A percentile compares a stretch with the other conserved stretches of the same genome.
Evolutionary conservation across 2,329 filamentous ascomycete genomes (phyloP).

Genomic region (Penicillium sp.): DNA sequence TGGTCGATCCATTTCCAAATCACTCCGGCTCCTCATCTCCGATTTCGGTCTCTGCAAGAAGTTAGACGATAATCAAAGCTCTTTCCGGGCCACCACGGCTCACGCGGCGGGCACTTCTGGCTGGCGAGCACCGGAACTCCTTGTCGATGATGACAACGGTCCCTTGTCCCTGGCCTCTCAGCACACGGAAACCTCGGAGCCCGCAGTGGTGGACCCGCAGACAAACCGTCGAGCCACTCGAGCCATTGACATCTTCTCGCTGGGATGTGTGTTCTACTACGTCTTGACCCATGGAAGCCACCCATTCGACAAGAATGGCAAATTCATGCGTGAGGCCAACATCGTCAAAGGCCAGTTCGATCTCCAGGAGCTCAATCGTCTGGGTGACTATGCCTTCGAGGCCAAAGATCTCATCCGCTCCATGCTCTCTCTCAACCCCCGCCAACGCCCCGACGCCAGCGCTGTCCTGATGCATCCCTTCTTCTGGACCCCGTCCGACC

Average conservation of each 20-base stretch:
- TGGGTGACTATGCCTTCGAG: conserved; percentile 83
- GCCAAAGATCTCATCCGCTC: conserved; percentile 81
- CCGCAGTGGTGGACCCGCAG: conserved; percentile 55
- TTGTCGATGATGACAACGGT: conserved; percentile 73
- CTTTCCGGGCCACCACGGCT: conserved; percentile 89
- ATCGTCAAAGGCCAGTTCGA: conserved; percentile 87
- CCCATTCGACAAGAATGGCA: conserved; percentile 90
- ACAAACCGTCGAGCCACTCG: conserved; percentile 81
- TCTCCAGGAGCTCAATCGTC: conserved; percentile 67
- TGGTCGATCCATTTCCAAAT: conserved; percentile 53
- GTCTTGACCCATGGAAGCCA: conserved; percentile 91
- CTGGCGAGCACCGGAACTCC: conserved; percentile 93
- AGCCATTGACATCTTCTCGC: conserved; percentile 95
- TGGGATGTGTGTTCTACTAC: conserved; percentile 98
- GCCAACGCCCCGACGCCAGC: conserved; percentile 68
- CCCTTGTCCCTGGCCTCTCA: conserved; percentile 36
- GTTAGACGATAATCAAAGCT: conserved; percentile 89
- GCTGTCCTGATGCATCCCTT: conserved; percentile 92
- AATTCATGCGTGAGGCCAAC: conserved; percentile 95
- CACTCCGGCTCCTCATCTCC: conserved; percentile 86
- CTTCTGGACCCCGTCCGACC: conserved; percentile 91
- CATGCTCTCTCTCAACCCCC: conserved; percentile 72
- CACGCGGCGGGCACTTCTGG: conserved; percentile 91
- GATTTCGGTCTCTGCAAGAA: conserved; percentile 99
- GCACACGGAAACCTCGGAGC: conserved; percentile 48